Percentiles rank a stretch among this genome's conserved stretches.
phyloP scores from a whole-genome alignment of 139 green algal genomes.

The Volvox reticuliferus region DNA sequence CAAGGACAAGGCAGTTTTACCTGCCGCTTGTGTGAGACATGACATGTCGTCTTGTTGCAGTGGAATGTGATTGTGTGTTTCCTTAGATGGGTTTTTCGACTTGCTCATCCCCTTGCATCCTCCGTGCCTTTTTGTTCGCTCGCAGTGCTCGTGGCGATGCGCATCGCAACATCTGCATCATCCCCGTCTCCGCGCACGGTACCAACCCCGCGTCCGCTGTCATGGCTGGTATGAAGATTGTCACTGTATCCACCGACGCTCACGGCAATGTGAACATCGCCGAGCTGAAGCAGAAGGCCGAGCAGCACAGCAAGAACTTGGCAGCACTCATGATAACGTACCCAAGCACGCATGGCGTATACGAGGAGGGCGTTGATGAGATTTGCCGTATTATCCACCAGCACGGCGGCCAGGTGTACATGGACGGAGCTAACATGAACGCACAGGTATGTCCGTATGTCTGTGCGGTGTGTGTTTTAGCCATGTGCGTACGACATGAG shows the following conservation, averaged over 20 bases:
- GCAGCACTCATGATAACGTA: conserved; percentile 99
- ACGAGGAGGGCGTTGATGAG: conserved; percentile 97
- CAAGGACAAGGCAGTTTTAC: too few species aligned
- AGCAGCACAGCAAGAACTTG: conserved; percentile 87
- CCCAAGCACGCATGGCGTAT: conserved; percentile 98
- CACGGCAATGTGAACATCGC: conserved; percentile 95
- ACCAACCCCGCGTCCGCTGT: conserved; percentile 98
- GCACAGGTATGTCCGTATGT: conserved; percentile 80
- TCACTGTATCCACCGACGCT: conserved; percentile 86
- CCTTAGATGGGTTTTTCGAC: too few species aligned
- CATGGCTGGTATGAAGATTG: conserved; percentile 98
- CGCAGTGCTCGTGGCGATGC: conserved; percentile 77
- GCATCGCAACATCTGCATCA: conserved; percentile 98
- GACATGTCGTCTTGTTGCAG: too few species aligned
- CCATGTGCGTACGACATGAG: too few species aligned
- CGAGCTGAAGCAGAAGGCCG: conserved; percentile 87
- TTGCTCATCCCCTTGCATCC: background rate
- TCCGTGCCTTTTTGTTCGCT: background rate
- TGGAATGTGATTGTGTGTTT: too few species aligned
- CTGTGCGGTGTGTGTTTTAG: too few species aligned
- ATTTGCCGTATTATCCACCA: conserved; percentile 97
- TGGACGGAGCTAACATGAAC: conserved; percentile 99
- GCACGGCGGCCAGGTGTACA: conserved; percentile 98
- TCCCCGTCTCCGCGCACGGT: conserved; percentile 96
- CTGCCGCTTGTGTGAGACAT: too few species aligned